phyloP scores from a whole-genome alignment of 805 yeast genomes.

The Zygoascus bituminiphila region DNA sequence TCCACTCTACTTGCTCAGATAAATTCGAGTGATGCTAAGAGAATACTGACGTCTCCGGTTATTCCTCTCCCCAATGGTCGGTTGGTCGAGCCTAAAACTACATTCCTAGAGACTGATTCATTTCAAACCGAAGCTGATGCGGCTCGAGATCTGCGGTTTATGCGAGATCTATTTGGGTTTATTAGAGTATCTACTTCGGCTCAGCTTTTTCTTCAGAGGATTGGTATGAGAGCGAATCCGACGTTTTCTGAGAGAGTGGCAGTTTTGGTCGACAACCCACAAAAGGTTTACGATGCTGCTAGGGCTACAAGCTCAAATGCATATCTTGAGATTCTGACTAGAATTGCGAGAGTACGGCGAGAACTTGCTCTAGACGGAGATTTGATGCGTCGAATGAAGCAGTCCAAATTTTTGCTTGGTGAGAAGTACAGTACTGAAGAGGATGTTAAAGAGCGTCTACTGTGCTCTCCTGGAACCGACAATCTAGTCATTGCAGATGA shows the following conservation, averaged over 20 bases:
- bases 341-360: neutral
- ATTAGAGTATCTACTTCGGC: slow-evolving; percentile 19
- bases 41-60: slow-evolving; percentile 16
- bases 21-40: slow-evolving; percentile 12
- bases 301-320: neutral
- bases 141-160: slow-evolving; percentile 10
- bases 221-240: slow-evolving; percentile 31
- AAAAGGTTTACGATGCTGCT: neutral
- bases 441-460: slow-evolving; percentile 13
- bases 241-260: slow-evolving; percentile 25
- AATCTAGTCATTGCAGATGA: slow-evolving; percentile 31
- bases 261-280: slow-evolving; percentile 21
- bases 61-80: slow-evolving; percentile 21
- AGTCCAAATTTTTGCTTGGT: slow-evolving; percentile 25
- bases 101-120: slow-evolving; percentile 16
- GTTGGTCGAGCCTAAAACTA: slow-evolving; percentile 20
- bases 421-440: slow-evolving; percentile 10
- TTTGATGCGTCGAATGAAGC: slow-evolving; percentile 21
- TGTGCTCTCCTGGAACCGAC: slow-evolving; percentile 21
- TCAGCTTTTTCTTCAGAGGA: slow-evolving; percentile 24
- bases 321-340: neutral
- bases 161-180: slow-evolving; percentile 23
- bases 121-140: slow-evolving; percentile 1
- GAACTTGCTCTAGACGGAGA: slow-evolving; percentile 5
- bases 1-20: slow-evolving; percentile 21